phyloP scores from a whole-genome alignment of 805 yeast species.

The Saturnispora hagleri region DNA sequence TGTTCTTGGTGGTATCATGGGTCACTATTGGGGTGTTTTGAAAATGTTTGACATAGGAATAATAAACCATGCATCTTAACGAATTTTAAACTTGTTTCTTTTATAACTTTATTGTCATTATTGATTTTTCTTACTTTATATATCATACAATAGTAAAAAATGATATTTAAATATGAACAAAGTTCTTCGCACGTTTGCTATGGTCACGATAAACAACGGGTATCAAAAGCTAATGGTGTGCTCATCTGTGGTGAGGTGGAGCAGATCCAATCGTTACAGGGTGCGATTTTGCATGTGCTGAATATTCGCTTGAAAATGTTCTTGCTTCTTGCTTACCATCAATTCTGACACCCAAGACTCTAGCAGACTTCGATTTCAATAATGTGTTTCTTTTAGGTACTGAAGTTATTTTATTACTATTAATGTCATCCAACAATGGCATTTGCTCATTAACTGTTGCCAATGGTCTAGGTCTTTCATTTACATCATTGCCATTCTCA shows the following conservation, averaged over 20 bases:
- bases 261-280: slow-evolving; percentile 4
- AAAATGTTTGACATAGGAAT: slow-evolving; percentile 45
- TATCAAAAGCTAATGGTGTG: background rate
- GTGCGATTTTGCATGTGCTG: slow-evolving; percentile 3
- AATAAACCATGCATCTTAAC: background rate
- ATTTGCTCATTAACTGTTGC: slow-evolving; percentile 8
- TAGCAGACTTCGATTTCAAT: background rate
- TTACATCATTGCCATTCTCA: background rate
- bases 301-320: slow-evolving; percentile 7
- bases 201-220: background rate
- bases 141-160: background rate
- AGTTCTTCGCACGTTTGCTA: background rate
- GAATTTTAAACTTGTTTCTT: background rate
- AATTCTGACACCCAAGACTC: background rate
- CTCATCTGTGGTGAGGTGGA: background rate
- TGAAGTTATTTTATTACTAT: background rate
- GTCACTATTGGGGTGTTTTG: slow-evolving; percentile 74
- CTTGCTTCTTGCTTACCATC: background rate
- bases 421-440: slow-evolving; percentile 8
- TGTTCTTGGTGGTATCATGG: slow-evolving; percentile 81
- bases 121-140: background rate
- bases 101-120: background rate
- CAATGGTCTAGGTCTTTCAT: slow-evolving; percentile 3
- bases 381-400: background rate
- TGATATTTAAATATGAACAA: no score